Evolutionary conservation across 371 early-diverging fungal species (phyloP).

Genomic region (Synchytrium microbalum): DNA sequence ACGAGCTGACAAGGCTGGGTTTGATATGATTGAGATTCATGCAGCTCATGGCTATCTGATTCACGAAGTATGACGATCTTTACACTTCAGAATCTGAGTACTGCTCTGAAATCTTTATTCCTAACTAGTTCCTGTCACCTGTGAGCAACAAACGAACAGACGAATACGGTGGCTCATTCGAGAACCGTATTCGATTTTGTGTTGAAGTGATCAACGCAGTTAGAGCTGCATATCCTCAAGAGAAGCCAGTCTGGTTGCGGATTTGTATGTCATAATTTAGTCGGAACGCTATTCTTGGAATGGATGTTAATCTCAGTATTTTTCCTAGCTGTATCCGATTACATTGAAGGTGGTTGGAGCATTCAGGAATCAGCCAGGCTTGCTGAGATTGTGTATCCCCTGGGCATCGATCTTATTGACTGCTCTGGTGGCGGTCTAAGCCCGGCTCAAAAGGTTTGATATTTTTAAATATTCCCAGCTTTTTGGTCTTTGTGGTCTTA

Average conservation of each 20-base stretch:
- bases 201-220: conserved; percentile 56
- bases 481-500: neutral
- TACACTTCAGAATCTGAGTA: too few relatives aligned
- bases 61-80: too few relatives aligned
- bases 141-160: conserved; percentile 76
- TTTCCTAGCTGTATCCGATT: neutral
- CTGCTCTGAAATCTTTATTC: too few relatives aligned
- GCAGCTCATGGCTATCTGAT: conserved; percentile 17
- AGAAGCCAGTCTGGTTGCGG: conserved; percentile 74
- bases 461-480: neutral
- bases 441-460: neutral
- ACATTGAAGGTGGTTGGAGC: neutral
- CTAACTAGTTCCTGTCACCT: conserved; percentile 73
- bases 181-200: conserved; percentile 65
- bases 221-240: conserved; percentile 55
- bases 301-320: neutral
- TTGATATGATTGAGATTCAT: conserved; percentile 16
- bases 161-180: conserved; percentile 69
- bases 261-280: conserved; percentile 28
- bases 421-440: neutral
- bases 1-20: conserved; percentile 54
- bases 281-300: neutral
- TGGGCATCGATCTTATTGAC: conserved; percentile 15
- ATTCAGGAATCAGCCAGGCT: neutral
- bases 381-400: neutral